Evolutionary conservation across 306 rosid genomes (phyloP), one percentile per base, ranked within the genome.

Genomic region (Gillenia trifoliata): DNA sequence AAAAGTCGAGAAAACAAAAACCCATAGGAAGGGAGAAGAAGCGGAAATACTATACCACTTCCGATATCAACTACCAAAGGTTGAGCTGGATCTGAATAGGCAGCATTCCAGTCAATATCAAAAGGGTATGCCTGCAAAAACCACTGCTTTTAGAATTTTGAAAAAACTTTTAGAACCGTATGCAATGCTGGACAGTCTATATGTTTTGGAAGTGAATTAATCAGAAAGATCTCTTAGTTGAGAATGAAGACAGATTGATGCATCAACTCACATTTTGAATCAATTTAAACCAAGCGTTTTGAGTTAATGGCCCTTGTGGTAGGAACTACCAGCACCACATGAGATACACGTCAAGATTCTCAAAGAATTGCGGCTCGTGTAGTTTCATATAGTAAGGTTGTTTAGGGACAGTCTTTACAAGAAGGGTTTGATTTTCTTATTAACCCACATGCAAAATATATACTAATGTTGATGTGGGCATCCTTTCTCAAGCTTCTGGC

Each of bases 1-100:
- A 5, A 36, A 65, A n/a, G 72, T 31, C 62, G 30, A 56, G 30
- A 38, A 16, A 43, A 30, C 38, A 16, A 30, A 28, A 68, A 50
- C 61, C 43, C 36, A 59, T 15, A 33, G 31, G 34, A 52, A 31
- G 36, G 16, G 17, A 67, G 55, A 61, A 54, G 61, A 69, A 62
- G 64, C 36, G 31, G 61, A 57, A 62, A 23, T 17, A 68, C 29
- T 38, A 38, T 93, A 93, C 98, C 97, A 82, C 97, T 88, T 84
- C 98, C 97, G 43, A 94, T 88, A 82, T 94, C 98, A 83, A 94
- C 95, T 50, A 85, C 92, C 79, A 94, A 86, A 56, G 96, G 89
- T 63, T 80, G 89, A 80, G 85, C 70, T 30, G 91, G 84, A 71
- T 86, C 90, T 69, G 83, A 73, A 77, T 80, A 91, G 33, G 76